These are phyloP conservation scores for Kalaharituber pfeilii DNA, from an alignment of 2,329 filamentous ascomycete species.

Conservation along the genomic window DNA sequence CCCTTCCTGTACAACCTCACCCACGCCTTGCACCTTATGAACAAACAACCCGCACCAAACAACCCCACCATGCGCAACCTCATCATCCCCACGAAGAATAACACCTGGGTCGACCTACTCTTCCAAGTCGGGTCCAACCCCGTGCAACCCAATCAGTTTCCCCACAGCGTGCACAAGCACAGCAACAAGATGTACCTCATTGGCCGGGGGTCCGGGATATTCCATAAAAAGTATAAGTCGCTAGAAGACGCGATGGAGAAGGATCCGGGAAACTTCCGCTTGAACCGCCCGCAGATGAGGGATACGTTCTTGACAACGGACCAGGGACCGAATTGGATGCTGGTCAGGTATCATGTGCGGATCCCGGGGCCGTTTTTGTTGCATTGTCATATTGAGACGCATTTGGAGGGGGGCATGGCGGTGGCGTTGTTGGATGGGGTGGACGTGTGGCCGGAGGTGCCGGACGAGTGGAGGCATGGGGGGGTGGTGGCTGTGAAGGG, in stretches of 20 bases:
- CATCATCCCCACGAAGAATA: conserved; percentile 33
- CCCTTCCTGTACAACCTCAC: conserved; percentile 36
- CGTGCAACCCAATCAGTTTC: conserved; percentile 28
- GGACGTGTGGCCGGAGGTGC: conserved; percentile 25
- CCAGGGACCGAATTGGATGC: conserved; percentile 31
- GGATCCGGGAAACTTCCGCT: conserved; percentile 38
- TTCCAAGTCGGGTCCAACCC: conserved; percentile 31
- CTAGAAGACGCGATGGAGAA: conserved; percentile 36
- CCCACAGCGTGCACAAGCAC: conserved; percentile 49
- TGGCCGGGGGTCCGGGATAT: conserved; percentile 35
- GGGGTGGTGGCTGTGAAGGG: no score
- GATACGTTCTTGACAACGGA: conserved; percentile 33
- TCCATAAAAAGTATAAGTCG: conserved; percentile 35
- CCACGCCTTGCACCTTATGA: no score
- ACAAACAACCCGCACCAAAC: conserved; percentile 27
- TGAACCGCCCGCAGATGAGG: conserved; percentile 37
- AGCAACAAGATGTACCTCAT: conserved; percentile 42
- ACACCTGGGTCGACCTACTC: conserved; percentile 41
- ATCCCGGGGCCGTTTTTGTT: conserved; percentile 39
- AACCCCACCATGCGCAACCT: conserved; percentile 28
- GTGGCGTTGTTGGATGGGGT: conserved; percentile 34
- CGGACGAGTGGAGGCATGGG: no score
- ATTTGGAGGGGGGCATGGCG: conserved; percentile 39
- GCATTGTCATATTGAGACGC: conserved; percentile 40
- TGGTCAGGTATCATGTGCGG: conserved; percentile 35